phyloP scores from a whole-genome alignment of 148 eudicot species.

The Vaccinium myrtillus region DNA sequence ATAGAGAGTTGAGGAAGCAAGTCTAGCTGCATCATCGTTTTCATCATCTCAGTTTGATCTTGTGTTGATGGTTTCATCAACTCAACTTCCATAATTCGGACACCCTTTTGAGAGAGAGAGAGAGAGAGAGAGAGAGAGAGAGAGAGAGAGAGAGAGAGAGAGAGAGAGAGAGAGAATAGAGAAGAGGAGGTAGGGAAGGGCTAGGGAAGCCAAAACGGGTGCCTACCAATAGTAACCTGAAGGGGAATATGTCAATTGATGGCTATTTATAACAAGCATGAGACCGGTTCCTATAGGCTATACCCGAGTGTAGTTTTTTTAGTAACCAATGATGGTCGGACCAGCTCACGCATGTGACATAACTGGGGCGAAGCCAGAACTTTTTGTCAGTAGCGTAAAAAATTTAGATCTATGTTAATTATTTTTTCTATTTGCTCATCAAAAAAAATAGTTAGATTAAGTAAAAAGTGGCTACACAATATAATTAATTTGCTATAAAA shows the following conservation, averaged over 20 bases:
- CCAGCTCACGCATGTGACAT: too few species aligned
- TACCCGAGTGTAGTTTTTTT: too few species aligned
- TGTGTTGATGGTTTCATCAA: conserved; percentile 15
- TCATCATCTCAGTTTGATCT: conserved; percentile 26
- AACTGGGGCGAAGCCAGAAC: too few species aligned
- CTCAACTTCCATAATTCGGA: conserved; percentile 1
- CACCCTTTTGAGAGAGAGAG: background rate
- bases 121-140: background rate
- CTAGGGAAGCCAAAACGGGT: background rate
- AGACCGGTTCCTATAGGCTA: background rate
- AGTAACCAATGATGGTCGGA: too few species aligned
- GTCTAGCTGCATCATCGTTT: conserved; percentile 26
- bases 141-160: background rate
- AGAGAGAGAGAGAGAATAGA: background rate
- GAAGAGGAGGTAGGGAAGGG: background rate
- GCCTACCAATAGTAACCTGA: background rate
- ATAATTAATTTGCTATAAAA: too few species aligned
- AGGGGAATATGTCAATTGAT: conserved; percentile 18
- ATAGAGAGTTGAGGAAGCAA: conserved; percentile 7
- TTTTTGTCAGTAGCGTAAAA: too few species aligned
- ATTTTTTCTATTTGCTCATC: too few species aligned
- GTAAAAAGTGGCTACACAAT: too few species aligned
- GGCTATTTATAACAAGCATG: conserved; percentile 13
- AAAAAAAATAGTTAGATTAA: too few species aligned
- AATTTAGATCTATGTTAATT: too few species aligned